Evolutionary conservation across 1,139 yeast genomes (phyloP), one percentile per base, ranked within the genome.

Genomic region (Pneumocystis wakefieldiae): DNA sequence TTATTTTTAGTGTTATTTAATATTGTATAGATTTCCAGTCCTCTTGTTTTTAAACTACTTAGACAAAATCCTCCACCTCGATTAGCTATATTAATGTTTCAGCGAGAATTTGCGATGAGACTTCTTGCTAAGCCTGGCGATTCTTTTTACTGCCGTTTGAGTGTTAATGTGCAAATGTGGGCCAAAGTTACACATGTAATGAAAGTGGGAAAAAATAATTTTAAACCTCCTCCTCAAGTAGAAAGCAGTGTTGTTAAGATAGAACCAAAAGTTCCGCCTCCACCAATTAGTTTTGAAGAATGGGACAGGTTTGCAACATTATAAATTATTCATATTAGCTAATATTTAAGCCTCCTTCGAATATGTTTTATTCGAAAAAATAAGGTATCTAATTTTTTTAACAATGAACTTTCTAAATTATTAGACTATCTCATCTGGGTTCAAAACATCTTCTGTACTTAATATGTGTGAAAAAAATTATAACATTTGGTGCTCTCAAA

Each of bases 101-200:
- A 92, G 77, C 81, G 98, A 72, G 99, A 92, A 73, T 92, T 92
- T 73, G 98, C 98, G 2, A 75, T 92, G 75, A 83, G 97, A 71
- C 78, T 92, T 64, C 79, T 94, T 65, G 98, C 98, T 0, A 82
- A 95, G 69, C 98, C 99, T 0, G 98, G 98, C 36, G 98, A 92
- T 69, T 75, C 89, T 1, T 78, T 94, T 61, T 92, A 92, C 76
- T 90, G 97, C 74, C 81, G 99, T 70, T 79, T 92, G 64, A 86
- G 95, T 28, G 98, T 96, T 41, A 94, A 92, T 72, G 97, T 92
- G 0, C 98, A 92, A 72, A 91, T 92, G 97, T 92, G 98, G 97
- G 96, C 97, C 29, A 88, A 88, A 68, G 97, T 94, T 29, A 90
- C 96, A 7, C 98, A 92, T 74, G 88, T 92, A 64, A 92, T 92